Percentiles rank a stretch among this genome's conserved stretches.
These are phyloP conservation scores for Pichia thaimueangensis DNA, from an alignment of 805 yeast genomes.

Conservation along the genomic window DNA sequence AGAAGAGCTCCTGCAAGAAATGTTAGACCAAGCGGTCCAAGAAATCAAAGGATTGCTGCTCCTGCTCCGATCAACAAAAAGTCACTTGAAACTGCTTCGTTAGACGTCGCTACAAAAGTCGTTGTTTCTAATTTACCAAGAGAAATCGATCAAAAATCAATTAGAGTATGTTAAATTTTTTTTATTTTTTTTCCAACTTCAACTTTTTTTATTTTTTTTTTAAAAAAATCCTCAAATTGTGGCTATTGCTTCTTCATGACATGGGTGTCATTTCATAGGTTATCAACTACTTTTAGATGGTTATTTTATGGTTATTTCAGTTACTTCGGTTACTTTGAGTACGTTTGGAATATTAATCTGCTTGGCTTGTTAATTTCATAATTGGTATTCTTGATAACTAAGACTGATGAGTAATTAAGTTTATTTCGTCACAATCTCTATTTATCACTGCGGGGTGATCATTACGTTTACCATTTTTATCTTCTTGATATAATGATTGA, in stretches of 20 bases:
- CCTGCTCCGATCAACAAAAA: constrained; percentile 3
- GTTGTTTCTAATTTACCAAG: constrained; percentile 61
- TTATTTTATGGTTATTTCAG: no score
- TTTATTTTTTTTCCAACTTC: neutral
- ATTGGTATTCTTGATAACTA: no score
- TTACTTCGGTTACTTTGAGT: no score
- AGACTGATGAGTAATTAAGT: no score
- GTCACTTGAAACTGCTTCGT: constrained; percentile 11
- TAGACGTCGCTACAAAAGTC: constrained; percentile 65
- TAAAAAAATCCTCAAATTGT: constrained; percentile 13
- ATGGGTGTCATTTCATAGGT: no score
- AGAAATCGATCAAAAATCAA: constrained; percentile 65
- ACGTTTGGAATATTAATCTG: no score
- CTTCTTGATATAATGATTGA: no score
- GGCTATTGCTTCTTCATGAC: constrained; percentile 37
- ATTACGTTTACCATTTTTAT: no score
- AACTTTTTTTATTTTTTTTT: neutral
- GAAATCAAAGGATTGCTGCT: constrained; percentile 24
- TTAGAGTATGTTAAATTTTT: constrained; percentile 16
- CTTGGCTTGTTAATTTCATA: no score
- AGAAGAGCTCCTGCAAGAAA: constrained; percentile 7
- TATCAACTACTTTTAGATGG: no score
- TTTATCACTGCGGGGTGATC: no score
- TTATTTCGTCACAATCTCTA: no score
- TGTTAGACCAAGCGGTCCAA: constrained; percentile 27